Conservation (phyloP, 768 basidiomycete species). For the Tulasnella sp. region DNA sequence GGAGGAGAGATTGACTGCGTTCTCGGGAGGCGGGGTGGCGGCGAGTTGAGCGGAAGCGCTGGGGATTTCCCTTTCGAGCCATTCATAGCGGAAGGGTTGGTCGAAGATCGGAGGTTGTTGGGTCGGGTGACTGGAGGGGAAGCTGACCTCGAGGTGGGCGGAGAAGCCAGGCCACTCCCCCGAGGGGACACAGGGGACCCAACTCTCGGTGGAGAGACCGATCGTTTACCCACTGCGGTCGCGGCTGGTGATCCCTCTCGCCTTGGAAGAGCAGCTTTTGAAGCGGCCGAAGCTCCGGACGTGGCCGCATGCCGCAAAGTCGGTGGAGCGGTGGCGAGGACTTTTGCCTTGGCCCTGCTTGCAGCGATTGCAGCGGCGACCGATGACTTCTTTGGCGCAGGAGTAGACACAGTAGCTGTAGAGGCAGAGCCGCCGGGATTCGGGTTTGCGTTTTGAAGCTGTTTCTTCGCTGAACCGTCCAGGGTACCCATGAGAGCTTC, state of each 20-base stretch:
- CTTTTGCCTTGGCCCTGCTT: conserved; percentile 81
- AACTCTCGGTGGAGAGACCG: conserved; percentile 34
- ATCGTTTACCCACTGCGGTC: conserved; percentile 36
- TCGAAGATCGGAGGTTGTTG: conserved; percentile 9
- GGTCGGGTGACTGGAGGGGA: conserved; percentile 20
- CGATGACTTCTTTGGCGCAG: conserved; percentile 71
- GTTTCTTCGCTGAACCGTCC: conserved; percentile 67
- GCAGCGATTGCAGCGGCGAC: conserved; percentile 85
- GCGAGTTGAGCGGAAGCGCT: background rate
- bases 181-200: conserved; percentile 14
- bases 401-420: conserved; percentile 43
- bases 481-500: conserved; percentile 57
- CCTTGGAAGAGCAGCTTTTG: conserved; percentile 32
- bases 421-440: conserved; percentile 37
- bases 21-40: background rate
- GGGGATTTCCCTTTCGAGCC: background rate
- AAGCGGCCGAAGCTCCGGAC: conserved; percentile 52
- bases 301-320: conserved; percentile 77
- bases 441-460: conserved; percentile 82
- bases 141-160: conserved; percentile 23
- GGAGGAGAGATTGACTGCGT: background rate
- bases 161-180: conserved; percentile 20
- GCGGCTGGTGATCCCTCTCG: conserved; percentile 31
- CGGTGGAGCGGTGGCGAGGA: conserved; percentile 76
- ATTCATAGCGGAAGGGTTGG: background rate